A percentile compares a stretch with the other conserved stretches of the same genome.
phyloP scores from a whole-genome alignment of 2,329 filamentous ascomycete species.

The Diplodia scrobiculata region DNA sequence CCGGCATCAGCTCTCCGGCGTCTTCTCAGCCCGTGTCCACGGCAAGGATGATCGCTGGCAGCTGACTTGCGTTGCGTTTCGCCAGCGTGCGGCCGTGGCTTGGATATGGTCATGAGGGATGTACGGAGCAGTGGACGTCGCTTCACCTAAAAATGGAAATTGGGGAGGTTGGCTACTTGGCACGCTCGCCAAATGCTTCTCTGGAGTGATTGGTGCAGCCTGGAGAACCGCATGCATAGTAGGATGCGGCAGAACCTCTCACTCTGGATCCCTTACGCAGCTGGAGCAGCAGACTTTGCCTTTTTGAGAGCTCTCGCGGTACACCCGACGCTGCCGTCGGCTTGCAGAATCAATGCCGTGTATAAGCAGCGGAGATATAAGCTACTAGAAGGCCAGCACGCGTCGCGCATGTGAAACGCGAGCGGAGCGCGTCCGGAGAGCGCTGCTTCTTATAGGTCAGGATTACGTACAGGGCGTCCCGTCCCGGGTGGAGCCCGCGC shows the following conservation, averaged over 20 bases:
- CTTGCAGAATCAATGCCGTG: background rate
- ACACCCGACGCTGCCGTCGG: background rate
- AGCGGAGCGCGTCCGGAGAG: background rate
- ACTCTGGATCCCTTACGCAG: background rate
- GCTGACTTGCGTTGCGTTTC: background rate
- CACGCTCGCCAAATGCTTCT: background rate
- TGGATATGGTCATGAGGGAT: background rate
- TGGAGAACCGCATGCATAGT: background rate
- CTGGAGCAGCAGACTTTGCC: background rate
- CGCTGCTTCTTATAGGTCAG: background rate
- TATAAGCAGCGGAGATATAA: background rate
- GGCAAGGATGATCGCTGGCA: background rate
- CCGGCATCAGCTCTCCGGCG: background rate
- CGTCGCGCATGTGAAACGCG: background rate
- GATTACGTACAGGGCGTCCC: slow-evolving; percentile 1
- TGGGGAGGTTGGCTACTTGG: too few species aligned
- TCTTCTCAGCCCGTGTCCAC: background rate
- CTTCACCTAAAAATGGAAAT: too few species aligned
- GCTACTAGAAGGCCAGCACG: background rate
- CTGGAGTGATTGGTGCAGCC: background rate
- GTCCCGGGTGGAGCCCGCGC: slow-evolving; percentile 1
- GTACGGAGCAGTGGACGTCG: too few species aligned
- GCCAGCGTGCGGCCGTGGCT: background rate
- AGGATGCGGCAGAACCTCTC: background rate
- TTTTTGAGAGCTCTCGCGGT: background rate